A percentile compares a stretch with the other conserved stretches of the same genome.
phyloP scores from a whole-genome alignment of 2,329 filamentous ascomycete species.

The Colletotrichum sp. region DNA sequence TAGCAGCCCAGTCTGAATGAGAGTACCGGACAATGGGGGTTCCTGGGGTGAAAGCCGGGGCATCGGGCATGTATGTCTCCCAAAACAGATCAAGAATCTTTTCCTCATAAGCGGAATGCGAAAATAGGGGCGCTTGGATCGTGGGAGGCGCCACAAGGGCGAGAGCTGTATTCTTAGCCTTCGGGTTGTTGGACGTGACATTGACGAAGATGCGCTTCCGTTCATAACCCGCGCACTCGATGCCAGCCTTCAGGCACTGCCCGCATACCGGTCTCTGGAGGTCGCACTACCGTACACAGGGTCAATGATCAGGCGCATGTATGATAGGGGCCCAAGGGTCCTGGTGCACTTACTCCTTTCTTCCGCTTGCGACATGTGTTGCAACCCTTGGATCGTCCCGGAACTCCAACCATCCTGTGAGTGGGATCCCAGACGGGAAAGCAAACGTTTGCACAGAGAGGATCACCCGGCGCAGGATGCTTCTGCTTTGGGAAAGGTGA shows the following conservation, averaged over 20 bases:
- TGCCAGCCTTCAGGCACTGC: constrained; percentile 20
- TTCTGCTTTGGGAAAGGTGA: constrained; percentile 2
- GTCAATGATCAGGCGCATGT: not conserved
- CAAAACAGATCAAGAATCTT: constrained; percentile 21
- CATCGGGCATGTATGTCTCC: constrained; percentile 20
- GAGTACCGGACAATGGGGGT: constrained; percentile 1
- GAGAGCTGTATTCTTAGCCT: not conserved
- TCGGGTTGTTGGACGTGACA: not conserved
- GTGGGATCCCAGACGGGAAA: not conserved
- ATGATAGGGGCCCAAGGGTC: not conserved
- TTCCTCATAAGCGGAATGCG: constrained; percentile 20
- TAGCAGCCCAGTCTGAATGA: constrained; percentile 24
- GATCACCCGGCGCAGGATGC: not conserved
- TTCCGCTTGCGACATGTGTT: constrained; percentile 24
- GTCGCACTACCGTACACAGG: constrained; percentile 18
- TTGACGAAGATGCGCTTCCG: constrained; percentile 24
- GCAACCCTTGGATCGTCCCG: constrained; percentile 25
- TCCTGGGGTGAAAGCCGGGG: not conserved
- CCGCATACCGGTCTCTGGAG: constrained; percentile 22
- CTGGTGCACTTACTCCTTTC: constrained; percentile 22
- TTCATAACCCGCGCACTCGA: constrained; percentile 22
- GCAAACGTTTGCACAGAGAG: not conserved
- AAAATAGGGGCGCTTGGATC: not conserved
- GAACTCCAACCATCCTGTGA: constrained; percentile 23
- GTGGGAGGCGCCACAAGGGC: not conserved